Conservation (phyloP, 805 yeast genomes). For the Saccharomycopsis malanga region DNA sequence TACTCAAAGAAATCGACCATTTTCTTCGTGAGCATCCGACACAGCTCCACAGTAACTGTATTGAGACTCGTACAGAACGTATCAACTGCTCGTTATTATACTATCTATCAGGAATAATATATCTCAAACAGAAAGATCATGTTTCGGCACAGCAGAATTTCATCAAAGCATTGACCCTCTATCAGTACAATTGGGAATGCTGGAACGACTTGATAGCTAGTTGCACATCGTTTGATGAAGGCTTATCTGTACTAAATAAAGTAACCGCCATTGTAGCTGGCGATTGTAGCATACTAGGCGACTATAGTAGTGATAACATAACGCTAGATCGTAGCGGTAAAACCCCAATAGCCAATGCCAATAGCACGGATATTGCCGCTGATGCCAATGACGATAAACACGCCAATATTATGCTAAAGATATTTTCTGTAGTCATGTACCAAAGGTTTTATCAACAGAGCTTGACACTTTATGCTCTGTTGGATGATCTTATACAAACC, state of each 20-base stretch:
- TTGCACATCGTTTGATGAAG: slow-evolving; percentile 55
- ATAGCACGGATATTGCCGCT: neutral
- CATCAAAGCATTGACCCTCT: slow-evolving; percentile 51
- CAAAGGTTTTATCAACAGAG: slow-evolving; percentile 78
- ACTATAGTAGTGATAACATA: neutral
- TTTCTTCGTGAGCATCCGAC: neutral
- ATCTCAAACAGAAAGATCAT: slow-evolving; percentile 55
- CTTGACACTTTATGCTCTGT: slow-evolving; percentile 41
- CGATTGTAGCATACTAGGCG: neutral
- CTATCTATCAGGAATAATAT: slow-evolving; percentile 65
- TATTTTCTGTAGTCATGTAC: slow-evolving; percentile 59
- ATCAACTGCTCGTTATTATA: slow-evolving; percentile 37
- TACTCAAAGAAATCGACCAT: slow-evolving; percentile 37
- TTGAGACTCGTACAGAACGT: neutral
- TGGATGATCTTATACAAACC: slow-evolving; percentile 41
- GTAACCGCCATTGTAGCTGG: slow-evolving; percentile 20
- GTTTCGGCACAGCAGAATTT: slow-evolving; percentile 54
- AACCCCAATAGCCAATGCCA: neutral
- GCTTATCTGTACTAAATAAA: slow-evolving; percentile 35
- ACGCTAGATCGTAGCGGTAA: neutral
- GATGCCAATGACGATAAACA: slow-evolving; percentile 1
- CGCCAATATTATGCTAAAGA: slow-evolving; percentile 33
- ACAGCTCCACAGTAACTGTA: slow-evolving; percentile 1
- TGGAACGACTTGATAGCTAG: slow-evolving; percentile 77
- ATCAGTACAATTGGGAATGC: slow-evolving; percentile 89